Evolutionary conservation across 192 early-diverging fungal species (phyloP), one percentile per base, ranked within the genome.

Genomic region (Cetraspora pellucida): DNA sequence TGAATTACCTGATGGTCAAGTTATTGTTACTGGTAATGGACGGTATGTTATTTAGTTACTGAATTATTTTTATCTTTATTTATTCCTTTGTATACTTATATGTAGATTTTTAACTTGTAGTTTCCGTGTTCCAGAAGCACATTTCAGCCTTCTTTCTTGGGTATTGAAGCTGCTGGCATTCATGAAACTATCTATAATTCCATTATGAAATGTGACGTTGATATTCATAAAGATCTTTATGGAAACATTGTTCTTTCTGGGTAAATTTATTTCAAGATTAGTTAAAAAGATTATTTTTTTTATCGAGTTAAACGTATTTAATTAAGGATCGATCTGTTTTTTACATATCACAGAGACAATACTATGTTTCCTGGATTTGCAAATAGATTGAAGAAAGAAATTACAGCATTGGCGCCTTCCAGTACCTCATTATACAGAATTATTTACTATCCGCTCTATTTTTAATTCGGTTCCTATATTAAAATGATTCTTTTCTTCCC

Each of bases 1-100:
- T 89, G 96, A 97, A 84, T 89, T 99, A 81, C 97, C 97, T 73
- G 97, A 99, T 85, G 96, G 97, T 75, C 95, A 98, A 86, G 94
- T 97, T 80, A 96, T 99, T 85, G 97, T 95, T 82, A 93, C 97
- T 68, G 96, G 96, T 72, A 96, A 93, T 90, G 95, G 97, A 89
- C 94, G 95, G 80, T 83, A 70, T 54, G 1, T 3, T 37, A 13
- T 16, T 58, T 43, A 8, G 11, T 63, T 49, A 21, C 9, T 8
- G 43, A 21, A 27, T 49, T 27, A 45, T 60, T 77, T 63, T 67
- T 9, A 46, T 73, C 31, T 69, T 69, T 67, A 25, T 31, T 54
- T 17, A 31, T 17, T 73, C 16, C 1, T 63, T 16, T 44, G 47
- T 30, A 2, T 45, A 11, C 61, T 44, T 28, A 47, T 27, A 59